Base-by-base conservation (phyloP, 768 basidiomycete genomes). In the Naganishia kalamii region DNA sequence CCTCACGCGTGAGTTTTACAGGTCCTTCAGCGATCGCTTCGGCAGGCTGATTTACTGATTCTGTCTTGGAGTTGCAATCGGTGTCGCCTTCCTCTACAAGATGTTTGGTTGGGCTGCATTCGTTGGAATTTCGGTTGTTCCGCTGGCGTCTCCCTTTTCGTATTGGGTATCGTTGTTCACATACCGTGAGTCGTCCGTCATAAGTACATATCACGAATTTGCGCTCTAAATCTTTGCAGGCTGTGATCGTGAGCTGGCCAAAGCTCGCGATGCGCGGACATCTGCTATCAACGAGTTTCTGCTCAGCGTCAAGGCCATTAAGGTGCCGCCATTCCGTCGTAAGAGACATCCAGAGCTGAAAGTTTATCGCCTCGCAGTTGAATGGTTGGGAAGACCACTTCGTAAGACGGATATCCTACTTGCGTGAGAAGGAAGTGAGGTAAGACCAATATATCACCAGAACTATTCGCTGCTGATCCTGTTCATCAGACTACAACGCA, bases 311-410 rank as follows among this genome's bases (percentile, higher is more conserved):
- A 76, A 75, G 50, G 74, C 74, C 0, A 71, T 76, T 71, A 76
- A 76, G 62, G 73, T 74, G 46, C 30, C 2, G 12, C 15, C 21
- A 7, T 19, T 3, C 37, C 4, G 4, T 43, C 17, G 6, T 35
- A 4, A 37, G n/a, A 59, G 59, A 68, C 12, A 25, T 2, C n/a
- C 27, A n/a, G 7, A 10, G 44, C 59, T 57, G 17, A 60, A 0
- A 11, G 0, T 25, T 0, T 41, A 70, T 2, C 29, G 37, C 4
- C 1, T 6, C 11, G 25, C 43, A 64, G 75, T 63, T 76, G 17
- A 76, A 76, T 43, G 75, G 70, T 4, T 72, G 73, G 46, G 75
- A 76, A 30, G 69, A 70, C 2, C 66, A 73, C 37, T 72, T 70
- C 52, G 50, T 66, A 12, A 54, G 66, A 2, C 57, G 66, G 15